Evolutionary conservation across 2,329 filamentous ascomycete species (phyloP), one percentile per base, ranked within the genome.

Genomic region (Fusarium sp.): DNA sequence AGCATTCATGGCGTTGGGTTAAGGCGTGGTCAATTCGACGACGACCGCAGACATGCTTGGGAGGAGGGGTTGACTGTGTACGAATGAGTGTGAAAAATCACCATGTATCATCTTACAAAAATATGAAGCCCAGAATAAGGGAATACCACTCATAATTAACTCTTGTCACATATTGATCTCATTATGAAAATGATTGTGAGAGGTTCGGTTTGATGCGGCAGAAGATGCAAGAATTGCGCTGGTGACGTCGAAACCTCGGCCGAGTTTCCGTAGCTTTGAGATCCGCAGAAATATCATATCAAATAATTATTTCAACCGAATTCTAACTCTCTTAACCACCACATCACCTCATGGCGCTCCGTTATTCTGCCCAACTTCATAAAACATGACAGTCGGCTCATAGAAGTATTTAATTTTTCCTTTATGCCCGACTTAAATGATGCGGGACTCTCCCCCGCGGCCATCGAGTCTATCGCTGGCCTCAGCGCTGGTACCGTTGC

Each of bases 391-490:
- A 63, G 46, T 49, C 44, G 58, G n/a, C 66, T 58, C 42, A 9
- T 54, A 53, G 43, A 49, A 58, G 29, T 44, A 54, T 39, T 35
- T 44, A 24, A 31, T 31, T 43, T 49, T 35, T 18, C 37, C 54
- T 82, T 77, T 77, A 86, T 86, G 85, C 82, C 80, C 76, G 78
- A 81, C 73, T 70, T 75, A 67, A 81, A 81, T 70, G 76, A 86
- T 84, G 87, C 83, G 82, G 88, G 86, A 81, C 84, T 92, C 77
- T 91, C 92, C 76, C 89, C 92, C 81, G 93, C 92, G 74, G 80
- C 92, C 77, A 88, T 98, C 80, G 96, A 98, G 86, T 91, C 92
- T 76, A 85, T 94, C 78, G 93, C 96, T 66, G 96, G 96, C 74
- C 91, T 99, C 80, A 92, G 91, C 69, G 96, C 96, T 63, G 96